Evolutionary conservation across 495 filamentous ascomycete genomes (phyloP), one percentile per base, ranked within the genome.

Genomic region (Podospora pseudopauciseta): DNA sequence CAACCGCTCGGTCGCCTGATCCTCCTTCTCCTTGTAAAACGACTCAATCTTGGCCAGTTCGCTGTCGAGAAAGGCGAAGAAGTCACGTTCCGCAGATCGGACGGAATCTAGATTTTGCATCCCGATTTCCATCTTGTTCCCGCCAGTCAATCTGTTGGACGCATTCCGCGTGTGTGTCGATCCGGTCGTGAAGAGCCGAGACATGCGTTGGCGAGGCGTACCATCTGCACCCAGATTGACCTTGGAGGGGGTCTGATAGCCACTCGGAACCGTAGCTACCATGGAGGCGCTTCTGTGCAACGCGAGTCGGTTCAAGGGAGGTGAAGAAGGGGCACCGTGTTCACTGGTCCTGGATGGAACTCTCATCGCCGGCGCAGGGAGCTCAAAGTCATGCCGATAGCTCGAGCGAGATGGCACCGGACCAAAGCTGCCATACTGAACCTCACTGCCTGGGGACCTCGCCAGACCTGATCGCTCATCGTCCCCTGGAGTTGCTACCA

Each of bases 41-140:
- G 82, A 76, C 72, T 97, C 92, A 54, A 97, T 90, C 77, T 97
- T 97, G 53, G 86, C 78, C n/a, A 97, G 78, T 75, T 97, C 90
- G 23, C 75, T 78, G 72, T 96, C 91, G 57, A 97, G 78, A 72
- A 92, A 97, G 0, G 74, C 77, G 71, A 92, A 92, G 73, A 96
- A 97, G 61, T 95, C 91, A 57, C 85, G 85, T 73, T 93, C 87
- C 18, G 87, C 84, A 27, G 83, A 74, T 19, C 80, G 79, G 23
- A 87, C 80, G 26, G 81, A 78, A 62, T 86, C 83, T 0, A 85
- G 69, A 3, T 74, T 72, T 57, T 82, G 76, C 66, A 81, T 58
- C 6, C 76, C 75, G 23, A 74, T 73, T 0, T 77, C 75, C 19
- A 7, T 49, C 55, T 26, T 58, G 55, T 58, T 58, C 6, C 55